Conservation (phyloP, 2,329 filamentous ascomycete genomes). For the Pseudopithomyces chartarum region DNA sequence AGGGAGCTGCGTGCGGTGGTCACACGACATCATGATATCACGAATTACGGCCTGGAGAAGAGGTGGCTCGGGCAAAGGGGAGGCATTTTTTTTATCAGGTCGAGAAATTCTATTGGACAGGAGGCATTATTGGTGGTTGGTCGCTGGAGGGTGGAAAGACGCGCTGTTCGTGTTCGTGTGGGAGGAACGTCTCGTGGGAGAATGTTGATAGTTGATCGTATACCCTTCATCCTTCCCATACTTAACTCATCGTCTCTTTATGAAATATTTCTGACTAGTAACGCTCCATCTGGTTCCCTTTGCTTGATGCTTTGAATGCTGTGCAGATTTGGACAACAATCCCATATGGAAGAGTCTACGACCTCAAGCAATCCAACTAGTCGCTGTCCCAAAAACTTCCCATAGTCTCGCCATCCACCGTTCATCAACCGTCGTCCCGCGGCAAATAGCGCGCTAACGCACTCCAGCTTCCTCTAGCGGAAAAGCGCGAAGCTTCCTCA, state of each 20-base stretch:
- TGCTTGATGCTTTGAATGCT: no score
- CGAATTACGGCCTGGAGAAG: slow-evolving; percentile 12
- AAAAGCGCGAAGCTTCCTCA: slow-evolving; percentile 22
- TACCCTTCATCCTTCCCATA: slow-evolving; percentile 7
- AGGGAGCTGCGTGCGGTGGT: not conserved
- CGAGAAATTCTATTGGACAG: slow-evolving; percentile 5
- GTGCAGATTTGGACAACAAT: no score
- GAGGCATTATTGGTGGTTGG: slow-evolving; percentile 1
- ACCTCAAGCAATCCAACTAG: no score
- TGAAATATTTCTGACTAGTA: not conserved
- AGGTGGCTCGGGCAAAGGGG: not conserved
- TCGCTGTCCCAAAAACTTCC: no score
- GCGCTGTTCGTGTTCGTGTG: not conserved
- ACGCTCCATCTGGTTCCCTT: not conserved
- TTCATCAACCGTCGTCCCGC: not conserved
- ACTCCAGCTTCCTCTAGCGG: slow-evolving; percentile 18
- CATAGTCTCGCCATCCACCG: not conserved
- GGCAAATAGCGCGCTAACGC: not conserved
- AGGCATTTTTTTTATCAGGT: slow-evolving; percentile 1
- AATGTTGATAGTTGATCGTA: slow-evolving; percentile 7
- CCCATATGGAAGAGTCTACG: no score
- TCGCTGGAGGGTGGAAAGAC: not conserved
- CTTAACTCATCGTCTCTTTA: not conserved
- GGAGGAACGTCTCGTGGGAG: not conserved
- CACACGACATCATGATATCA: slow-evolving; percentile 22